These are phyloP conservation scores for Echria macrotheca DNA, from an alignment of 495 filamentous ascomycete genomes.

Conservation along the genomic window DNA sequence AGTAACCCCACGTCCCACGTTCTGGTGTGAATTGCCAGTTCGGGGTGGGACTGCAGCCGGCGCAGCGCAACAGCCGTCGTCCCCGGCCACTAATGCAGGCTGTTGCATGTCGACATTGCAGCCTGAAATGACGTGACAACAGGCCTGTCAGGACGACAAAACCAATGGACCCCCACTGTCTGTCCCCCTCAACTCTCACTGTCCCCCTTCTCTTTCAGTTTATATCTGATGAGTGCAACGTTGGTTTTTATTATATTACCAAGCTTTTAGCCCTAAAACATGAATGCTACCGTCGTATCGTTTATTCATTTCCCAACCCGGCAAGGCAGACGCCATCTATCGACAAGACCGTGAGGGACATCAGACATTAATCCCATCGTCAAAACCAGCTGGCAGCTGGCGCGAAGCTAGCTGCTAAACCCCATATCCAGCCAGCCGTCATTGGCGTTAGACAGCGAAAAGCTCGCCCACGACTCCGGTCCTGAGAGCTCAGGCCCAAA, in stretches of 20 bases:
- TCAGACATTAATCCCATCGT: no score
- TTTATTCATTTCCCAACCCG: background rate
- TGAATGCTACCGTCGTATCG: background rate
- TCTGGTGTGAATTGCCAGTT: no score
- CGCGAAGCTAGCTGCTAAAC: no score
- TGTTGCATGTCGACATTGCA: constrained; percentile 17
- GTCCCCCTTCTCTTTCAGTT: background rate
- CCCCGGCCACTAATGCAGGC: background rate
- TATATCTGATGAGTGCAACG: background rate
- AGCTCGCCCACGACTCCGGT: constrained; percentile 22
- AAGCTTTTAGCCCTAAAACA: background rate
- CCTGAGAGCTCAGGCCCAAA: constrained; percentile 24
- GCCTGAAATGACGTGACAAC: constrained; percentile 11
- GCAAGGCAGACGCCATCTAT: no score
- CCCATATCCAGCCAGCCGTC: constrained; percentile 18
- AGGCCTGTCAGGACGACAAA: background rate
- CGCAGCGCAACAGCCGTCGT: no score
- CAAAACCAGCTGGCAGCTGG: no score
- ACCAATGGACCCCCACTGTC: background rate
- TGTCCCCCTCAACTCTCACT: background rate
- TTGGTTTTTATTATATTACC: background rate
- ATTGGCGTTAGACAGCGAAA: constrained; percentile 12
- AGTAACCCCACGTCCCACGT: no score
- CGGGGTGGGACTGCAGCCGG: background rate
- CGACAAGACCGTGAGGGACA: no score